phyloP scores from a whole-genome alignment of 78 protist genomes.

The Pigoraptor vietnamica region DNA sequence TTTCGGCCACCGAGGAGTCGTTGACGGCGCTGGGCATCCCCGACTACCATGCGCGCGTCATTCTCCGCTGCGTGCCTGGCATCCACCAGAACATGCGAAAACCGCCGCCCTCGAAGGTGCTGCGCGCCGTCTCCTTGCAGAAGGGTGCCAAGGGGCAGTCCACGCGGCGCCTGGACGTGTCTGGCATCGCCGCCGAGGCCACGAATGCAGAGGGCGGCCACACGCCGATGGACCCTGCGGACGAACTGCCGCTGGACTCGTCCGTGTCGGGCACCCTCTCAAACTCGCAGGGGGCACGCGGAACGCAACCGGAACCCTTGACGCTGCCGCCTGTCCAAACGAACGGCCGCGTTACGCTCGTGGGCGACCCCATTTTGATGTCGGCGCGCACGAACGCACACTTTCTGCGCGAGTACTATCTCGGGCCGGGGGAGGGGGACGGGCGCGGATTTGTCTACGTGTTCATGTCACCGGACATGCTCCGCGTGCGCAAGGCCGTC shows the following conservation, averaged over 20 bases:
- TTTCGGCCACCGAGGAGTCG: neutral
- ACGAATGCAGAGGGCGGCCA: neutral
- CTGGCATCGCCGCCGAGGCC: neutral
- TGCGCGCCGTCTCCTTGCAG: neutral
- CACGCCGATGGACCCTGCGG: neutral
- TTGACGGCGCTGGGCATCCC: neutral
- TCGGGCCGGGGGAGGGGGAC: neutral
- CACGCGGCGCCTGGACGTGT: neutral
- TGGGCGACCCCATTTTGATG: neutral
- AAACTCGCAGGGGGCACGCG: neutral
- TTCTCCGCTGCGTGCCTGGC: neutral
- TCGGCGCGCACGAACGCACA: neutral
- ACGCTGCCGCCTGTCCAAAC: neutral
- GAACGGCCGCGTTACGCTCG: neutral
- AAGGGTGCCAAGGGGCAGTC: neutral
- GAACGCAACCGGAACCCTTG: neutral
- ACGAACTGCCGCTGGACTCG: neutral
- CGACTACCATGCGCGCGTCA: neutral
- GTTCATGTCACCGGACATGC: neutral
- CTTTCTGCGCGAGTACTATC: neutral
- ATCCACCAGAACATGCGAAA: neutral
- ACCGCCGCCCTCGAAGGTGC: neutral
- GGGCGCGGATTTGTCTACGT: neutral
- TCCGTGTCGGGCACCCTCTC: neutral
- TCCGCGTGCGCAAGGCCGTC: neutral